A percentile compares a stretch with the other conserved stretches of the same genome.
Conservation (phyloP, 805 yeast species). For the Saturnispora dispora region DNA sequence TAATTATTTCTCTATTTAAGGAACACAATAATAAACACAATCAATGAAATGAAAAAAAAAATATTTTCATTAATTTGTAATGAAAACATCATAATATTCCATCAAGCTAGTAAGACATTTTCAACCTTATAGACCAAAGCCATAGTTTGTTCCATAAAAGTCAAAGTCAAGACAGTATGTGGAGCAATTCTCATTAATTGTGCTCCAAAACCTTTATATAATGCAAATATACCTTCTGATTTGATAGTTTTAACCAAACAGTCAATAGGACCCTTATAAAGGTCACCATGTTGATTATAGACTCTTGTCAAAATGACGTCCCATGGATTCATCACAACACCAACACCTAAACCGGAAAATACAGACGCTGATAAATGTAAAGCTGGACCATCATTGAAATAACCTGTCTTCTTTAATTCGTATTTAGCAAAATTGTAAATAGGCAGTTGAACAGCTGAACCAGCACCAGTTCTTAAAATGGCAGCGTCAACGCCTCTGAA, state of each 20-base stretch:
- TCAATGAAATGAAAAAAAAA: neutral
- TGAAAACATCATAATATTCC: neutral
- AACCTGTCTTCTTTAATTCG: constrained; percentile 42
- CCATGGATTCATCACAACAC: constrained; percentile 95
- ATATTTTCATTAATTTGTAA: neutral
- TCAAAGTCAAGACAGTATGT: constrained; percentile 81
- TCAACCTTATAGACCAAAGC: constrained; percentile 41
- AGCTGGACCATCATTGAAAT: constrained; percentile 54
- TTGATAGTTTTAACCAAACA: constrained; percentile 76
- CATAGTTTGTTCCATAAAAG: constrained; percentile 95
- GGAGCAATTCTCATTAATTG: constrained; percentile 90
- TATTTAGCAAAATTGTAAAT: constrained; percentile 73
- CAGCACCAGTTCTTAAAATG: constrained; percentile 86
- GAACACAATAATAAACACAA: neutral
- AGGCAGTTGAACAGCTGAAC: constrained; percentile 92
- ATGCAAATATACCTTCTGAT: constrained; percentile 77
- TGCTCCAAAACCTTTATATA: constrained; percentile 93
- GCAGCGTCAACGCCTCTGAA: constrained; percentile 95
- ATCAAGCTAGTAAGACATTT: constrained; percentile 19
- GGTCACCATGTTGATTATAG: constrained; percentile 73
- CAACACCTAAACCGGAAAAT: constrained; percentile 83
- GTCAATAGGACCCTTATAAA: constrained; percentile 81
- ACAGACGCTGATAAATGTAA: constrained; percentile 69
- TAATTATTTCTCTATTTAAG: neutral
- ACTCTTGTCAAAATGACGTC: constrained; percentile 92